A percentile compares a stretch with the other conserved stretches of the same genome.
These are phyloP conservation scores for Ceratocystis cacaofunesta DNA, from an alignment of 2,329 filamentous ascomycete species.

Conservation along the genomic window DNA sequence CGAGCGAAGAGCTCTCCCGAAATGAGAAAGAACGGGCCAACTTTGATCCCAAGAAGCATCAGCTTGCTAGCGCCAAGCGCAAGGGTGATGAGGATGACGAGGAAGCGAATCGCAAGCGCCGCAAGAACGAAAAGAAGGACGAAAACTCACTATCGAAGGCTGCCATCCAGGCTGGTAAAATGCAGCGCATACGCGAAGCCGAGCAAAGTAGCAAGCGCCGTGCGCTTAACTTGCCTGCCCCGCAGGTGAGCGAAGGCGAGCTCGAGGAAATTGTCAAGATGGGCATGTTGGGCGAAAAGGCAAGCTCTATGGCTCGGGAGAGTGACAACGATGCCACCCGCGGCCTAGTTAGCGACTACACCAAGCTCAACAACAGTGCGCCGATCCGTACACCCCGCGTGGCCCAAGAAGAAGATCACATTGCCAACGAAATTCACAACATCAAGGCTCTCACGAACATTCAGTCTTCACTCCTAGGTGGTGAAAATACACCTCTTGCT, in stretches of 20 bases:
- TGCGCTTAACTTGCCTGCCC: constrained; percentile 65
- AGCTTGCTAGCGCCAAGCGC: constrained; percentile 66
- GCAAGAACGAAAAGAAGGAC: constrained; percentile 70
- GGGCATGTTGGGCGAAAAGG: constrained; percentile 83
- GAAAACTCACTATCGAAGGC: constrained; percentile 62
- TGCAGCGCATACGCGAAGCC: constrained; percentile 88
- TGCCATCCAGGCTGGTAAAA: constrained; percentile 80
- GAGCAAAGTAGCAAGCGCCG: constrained; percentile 92
- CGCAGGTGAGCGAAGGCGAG: constrained; percentile 84
- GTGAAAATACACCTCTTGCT: constrained; percentile 80
- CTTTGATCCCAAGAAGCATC: constrained; percentile 87
- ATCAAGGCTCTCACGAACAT: constrained; percentile 85
- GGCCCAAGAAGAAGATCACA: constrained; percentile 82
- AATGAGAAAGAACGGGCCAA: constrained; percentile 75
- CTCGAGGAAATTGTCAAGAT: constrained; percentile 98
- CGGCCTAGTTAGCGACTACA: constrained; percentile 77
- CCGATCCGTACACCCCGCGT: constrained; percentile 87
- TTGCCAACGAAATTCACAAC: constrained; percentile 92
- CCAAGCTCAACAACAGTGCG: constrained; percentile 61
- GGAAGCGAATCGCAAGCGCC: constrained; percentile 63
- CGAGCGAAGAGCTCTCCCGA: constrained; percentile 58
- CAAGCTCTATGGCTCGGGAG: constrained; percentile 56
- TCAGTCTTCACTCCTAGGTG: constrained; percentile 81
- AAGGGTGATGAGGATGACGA: constrained; percentile 85
- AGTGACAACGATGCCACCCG: constrained; percentile 76